Evolutionary conservation across 768 basidiomycete species (phyloP).

Genomic region (Rhodotorula diobovata): DNA sequence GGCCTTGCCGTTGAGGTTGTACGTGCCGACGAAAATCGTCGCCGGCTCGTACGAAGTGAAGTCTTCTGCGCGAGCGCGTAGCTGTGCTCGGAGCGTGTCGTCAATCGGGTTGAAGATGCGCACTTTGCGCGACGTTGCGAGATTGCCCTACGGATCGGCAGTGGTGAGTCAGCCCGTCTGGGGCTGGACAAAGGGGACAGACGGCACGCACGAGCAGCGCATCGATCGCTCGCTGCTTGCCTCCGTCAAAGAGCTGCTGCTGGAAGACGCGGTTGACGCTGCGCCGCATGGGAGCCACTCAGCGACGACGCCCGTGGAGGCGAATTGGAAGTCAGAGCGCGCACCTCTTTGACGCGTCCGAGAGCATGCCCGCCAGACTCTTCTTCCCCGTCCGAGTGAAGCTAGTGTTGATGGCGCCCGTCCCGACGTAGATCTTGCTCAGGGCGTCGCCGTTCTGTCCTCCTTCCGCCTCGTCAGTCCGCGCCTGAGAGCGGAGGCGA

Average conservation of each 20-base stretch:
- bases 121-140: slow-evolving; percentile 79
- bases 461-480: not conserved
- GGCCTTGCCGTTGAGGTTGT: slow-evolving; percentile 88
- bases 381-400: slow-evolving; percentile 92
- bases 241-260: slow-evolving; percentile 94
- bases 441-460: slow-evolving; percentile 79
- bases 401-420: slow-evolving; percentile 79
- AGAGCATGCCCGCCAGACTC: slow-evolving; percentile 68
- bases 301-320: not conserved
- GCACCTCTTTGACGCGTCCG: slow-evolving; percentile 82
- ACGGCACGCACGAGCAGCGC: slow-evolving; percentile 71
- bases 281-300: too few relatives aligned
- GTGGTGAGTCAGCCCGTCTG: not conserved
- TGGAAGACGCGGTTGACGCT: slow-evolving; percentile 73
- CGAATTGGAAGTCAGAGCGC: not conserved
- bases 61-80: slow-evolving; percentile 68
- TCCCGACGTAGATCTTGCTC: slow-evolving; percentile 84
- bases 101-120: slow-evolving; percentile 91
- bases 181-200: not conserved
- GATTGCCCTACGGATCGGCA: slow-evolving; percentile 67
- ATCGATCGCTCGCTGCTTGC: slow-evolving; percentile 90
- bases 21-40: slow-evolving; percentile 80
- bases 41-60: slow-evolving; percentile 74
- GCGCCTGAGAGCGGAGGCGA: not conserved
- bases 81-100: slow-evolving; percentile 69